Percentiles rank a stretch among this genome's conserved stretches.
These are phyloP conservation scores for Parachaetomium inaequale DNA, from an alignment of 495 filamentous ascomycete species.

Conservation along the genomic window DNA sequence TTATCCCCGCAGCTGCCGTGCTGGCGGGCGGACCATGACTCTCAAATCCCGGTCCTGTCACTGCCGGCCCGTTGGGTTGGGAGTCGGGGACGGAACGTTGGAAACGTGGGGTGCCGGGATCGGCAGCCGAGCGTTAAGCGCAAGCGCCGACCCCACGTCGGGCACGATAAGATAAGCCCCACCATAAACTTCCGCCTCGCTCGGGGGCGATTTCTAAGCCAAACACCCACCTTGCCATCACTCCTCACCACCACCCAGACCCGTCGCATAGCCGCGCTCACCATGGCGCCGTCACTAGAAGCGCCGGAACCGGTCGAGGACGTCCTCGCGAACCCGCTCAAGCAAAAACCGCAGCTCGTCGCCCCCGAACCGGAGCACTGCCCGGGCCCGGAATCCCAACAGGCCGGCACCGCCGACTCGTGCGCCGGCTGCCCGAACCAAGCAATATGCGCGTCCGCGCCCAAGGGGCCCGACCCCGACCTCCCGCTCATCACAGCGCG, in stretches of 20 bases:
- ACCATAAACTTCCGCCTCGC: neutral
- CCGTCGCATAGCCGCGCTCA: neutral
- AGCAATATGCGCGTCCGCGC: slow-evolving; percentile 85
- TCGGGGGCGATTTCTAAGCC: slow-evolving; percentile 29
- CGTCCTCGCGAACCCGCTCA: slow-evolving; percentile 63
- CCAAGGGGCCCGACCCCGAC: slow-evolving; percentile 95
- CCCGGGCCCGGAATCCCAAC: slow-evolving; percentile 84
- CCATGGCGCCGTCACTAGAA: slow-evolving; percentile 59
- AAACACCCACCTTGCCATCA: neutral
- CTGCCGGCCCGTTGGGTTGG: neutral
- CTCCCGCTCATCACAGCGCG: slow-evolving; percentile 81
- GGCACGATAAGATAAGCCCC: slow-evolving; percentile 20
- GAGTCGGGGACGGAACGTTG: too few species aligned
- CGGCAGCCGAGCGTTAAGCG: neutral
- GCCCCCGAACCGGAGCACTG: slow-evolving; percentile 97
- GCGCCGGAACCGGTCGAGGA: slow-evolving; percentile 60
- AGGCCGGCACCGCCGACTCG: slow-evolving; percentile 80
- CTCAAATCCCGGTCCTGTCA: neutral
- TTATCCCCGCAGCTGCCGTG: neutral
- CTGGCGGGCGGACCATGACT: neutral
- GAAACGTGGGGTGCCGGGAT: slow-evolving; percentile 17
- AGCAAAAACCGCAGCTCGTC: slow-evolving; percentile 72
- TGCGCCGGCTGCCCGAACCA: slow-evolving; percentile 96
- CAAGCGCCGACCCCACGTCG: neutral
- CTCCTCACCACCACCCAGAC: neutral